A percentile compares a stretch with the other conserved stretches of the same genome.
Conservation (phyloP, 1,284 basidiomycete genomes). For the Cryptococcus floricola region DNA sequence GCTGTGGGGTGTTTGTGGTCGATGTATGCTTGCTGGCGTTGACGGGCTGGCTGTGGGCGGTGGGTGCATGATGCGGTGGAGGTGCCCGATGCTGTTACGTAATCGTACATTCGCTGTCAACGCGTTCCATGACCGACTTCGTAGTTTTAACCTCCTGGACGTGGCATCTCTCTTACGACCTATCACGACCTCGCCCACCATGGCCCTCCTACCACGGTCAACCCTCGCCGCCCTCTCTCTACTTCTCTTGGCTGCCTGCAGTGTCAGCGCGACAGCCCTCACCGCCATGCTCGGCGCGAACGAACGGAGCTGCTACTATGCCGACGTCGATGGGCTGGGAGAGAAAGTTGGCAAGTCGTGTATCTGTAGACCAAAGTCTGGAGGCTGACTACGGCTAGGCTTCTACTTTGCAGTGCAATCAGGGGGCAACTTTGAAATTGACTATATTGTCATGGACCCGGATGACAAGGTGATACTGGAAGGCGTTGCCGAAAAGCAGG, state of each 20-base stretch:
- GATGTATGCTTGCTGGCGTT: neutral
- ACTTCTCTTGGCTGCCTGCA: constrained; percentile 6
- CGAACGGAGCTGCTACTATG: constrained; percentile 89
- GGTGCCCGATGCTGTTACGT: neutral
- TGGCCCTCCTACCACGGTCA: constrained; percentile 2
- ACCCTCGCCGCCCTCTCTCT: constrained; percentile 13
- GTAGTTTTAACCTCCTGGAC: no score
- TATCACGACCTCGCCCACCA: neutral
- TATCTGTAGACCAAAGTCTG: neutral
- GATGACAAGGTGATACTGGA: constrained; percentile 79
- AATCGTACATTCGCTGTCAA: neutral
- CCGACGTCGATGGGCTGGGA: constrained; percentile 71
- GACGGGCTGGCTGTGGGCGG: neutral
- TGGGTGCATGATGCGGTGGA: neutral
- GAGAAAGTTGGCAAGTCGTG: constrained; percentile 46
- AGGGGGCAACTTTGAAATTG: constrained; percentile 94
- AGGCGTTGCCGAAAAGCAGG: constrained; percentile 82
- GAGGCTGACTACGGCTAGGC: constrained; percentile 25
- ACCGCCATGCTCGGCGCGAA: constrained; percentile 82
- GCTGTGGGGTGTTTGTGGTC: neutral
- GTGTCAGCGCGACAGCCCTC: constrained; percentile 60
- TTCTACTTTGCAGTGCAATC: constrained; percentile 77
- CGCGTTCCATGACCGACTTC: neutral
- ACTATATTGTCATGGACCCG: constrained; percentile 89
- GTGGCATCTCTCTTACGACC: neutral